These are phyloP conservation scores for Diversispora eburnea DNA, from an alignment of 192 early-diverging fungal genomes.

Conservation along the genomic window DNA sequence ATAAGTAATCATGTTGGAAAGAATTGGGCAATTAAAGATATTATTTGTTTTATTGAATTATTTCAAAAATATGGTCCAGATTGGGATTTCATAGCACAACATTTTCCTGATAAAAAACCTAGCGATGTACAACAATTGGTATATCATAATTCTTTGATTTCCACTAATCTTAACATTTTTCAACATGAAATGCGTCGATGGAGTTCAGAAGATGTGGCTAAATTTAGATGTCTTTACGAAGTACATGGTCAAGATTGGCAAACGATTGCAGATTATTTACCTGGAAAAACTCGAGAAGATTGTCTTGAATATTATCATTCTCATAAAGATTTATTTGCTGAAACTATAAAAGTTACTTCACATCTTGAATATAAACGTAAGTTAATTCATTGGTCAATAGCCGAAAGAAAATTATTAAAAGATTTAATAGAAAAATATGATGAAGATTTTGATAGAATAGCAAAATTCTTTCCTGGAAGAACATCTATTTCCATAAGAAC, in stretches of 20 bases:
- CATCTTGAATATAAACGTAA: too few species aligned
- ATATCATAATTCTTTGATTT: not conserved
- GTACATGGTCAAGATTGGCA: conserved; percentile 5
- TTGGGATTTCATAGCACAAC: conserved; percentile 5
- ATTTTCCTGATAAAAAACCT: not conserved
- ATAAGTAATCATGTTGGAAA: not conserved
- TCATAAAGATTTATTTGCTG: not conserved
- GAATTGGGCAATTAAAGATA: not conserved
- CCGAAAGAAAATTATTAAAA: conserved; percentile 2
- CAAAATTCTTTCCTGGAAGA: not conserved
- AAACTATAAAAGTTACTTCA: not conserved
- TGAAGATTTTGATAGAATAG: not conserved
- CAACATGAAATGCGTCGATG: not conserved
- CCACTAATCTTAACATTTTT: not conserved
- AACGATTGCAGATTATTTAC: not conserved
- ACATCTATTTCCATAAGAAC: not conserved
- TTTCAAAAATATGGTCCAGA: not conserved
- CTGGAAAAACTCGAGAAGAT: not conserved
- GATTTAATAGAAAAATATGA: not conserved
- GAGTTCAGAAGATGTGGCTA: not conserved
- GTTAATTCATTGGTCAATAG: not conserved
- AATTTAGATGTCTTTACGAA: not conserved
- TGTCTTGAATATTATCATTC: not conserved
- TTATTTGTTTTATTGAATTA: not conserved
- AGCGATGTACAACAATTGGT: not conserved